Evolutionary conservation across 345 rosid species (phyloP).

Genomic region (Syzygium aqueum): DNA sequence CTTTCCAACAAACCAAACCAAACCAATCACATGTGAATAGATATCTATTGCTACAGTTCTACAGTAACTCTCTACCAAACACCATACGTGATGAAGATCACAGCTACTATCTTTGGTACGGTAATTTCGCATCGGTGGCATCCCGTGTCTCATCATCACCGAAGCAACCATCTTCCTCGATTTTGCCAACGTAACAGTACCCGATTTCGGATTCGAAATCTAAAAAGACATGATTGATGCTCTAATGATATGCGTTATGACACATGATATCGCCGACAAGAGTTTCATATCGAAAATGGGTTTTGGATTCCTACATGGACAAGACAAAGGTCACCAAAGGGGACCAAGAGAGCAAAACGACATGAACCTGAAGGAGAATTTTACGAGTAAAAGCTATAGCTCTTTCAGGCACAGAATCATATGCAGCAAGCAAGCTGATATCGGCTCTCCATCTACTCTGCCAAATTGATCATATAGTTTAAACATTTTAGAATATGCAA

Average conservation of each 20-base stretch:
- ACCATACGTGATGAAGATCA: neutral
- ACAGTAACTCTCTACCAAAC: neutral
- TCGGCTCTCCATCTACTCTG: neutral
- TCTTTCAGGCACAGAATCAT: neutral
- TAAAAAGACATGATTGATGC: neutral
- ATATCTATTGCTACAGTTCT: neutral
- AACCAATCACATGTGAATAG: neutral
- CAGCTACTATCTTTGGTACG: neutral
- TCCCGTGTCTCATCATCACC: neutral
- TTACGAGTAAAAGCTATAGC: neutral
- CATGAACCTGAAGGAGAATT: neutral
- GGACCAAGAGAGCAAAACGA: neutral
- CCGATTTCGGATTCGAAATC: neutral
- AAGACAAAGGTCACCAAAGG: neutral
- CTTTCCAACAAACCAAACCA: neutral
- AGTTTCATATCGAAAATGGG: neutral
- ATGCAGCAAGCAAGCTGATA: neutral
- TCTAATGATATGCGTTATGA: neutral
- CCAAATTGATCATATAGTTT: neutral
- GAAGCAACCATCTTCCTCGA: neutral
- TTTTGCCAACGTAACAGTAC: neutral
- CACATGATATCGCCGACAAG: neutral
- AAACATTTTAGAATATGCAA: neutral
- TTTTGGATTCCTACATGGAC: neutral
- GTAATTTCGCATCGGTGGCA: neutral